These are phyloP conservation scores for Psilocybe cubensis DNA, from an alignment of 768 basidiomycete species.

Conservation along the genomic window DNA sequence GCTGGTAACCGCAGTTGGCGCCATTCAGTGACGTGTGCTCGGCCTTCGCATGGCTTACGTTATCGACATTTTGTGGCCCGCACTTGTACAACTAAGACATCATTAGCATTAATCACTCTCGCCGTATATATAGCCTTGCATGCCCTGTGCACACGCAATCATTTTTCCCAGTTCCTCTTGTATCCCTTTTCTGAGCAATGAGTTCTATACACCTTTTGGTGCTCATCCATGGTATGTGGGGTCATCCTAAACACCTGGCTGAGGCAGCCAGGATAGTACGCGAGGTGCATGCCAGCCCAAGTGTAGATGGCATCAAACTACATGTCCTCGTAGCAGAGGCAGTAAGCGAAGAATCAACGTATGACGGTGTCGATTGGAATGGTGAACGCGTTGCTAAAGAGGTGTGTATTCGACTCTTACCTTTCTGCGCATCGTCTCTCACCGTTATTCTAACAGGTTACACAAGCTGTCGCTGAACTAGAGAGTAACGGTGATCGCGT, in stretches of 20 bases:
- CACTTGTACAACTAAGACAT: neutral
- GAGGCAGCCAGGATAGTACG: conserved; percentile 57
- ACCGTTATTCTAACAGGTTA: conserved; percentile 43
- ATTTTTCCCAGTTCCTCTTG: neutral
- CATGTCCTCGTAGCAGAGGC: conserved; percentile 68
- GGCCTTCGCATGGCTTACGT: neutral
- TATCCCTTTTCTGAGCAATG: conserved; percentile 23
- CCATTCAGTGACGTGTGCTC: too few species aligned
- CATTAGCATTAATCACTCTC: neutral
- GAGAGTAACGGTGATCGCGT: conserved; percentile 59
- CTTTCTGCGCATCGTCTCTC: neutral
- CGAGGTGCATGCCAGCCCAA: conserved; percentile 39
- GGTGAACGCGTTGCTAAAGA: conserved; percentile 81
- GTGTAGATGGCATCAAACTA: conserved; percentile 46
- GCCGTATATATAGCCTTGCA: neutral
- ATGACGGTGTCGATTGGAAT: conserved; percentile 87
- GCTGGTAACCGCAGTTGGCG: too few species aligned
- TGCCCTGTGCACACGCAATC: neutral
- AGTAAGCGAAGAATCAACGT: conserved; percentile 68
- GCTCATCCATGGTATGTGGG: conserved; percentile 81
- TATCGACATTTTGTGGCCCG: neutral
- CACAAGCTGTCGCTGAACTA: conserved; percentile 56
- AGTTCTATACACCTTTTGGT: conserved; percentile 47
- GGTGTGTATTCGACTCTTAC: conserved; percentile 42
- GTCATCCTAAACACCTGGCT: conserved; percentile 65